phyloP scores from a whole-genome alignment of 2,329 filamentous ascomycete genomes.

The Rachicladosporium sp. region DNA sequence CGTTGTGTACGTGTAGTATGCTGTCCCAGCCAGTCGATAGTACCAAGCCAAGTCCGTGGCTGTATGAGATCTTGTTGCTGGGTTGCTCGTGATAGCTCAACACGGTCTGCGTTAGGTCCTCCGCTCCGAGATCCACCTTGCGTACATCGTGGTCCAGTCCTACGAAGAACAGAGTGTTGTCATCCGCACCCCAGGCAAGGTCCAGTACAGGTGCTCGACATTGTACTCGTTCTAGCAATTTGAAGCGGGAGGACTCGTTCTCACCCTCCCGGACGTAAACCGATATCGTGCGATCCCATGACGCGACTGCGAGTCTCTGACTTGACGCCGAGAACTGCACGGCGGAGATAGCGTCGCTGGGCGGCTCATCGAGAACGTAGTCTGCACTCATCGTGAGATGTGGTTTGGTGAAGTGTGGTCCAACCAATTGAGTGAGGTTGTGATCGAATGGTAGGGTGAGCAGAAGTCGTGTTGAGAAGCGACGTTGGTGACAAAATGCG shows the following conservation, averaged over 20 bases:
- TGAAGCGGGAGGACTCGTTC: constrained; percentile 42
- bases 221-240: constrained; percentile 24
- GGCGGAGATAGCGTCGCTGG: constrained; percentile 75
- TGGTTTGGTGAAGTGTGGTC: background rate
- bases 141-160: constrained; percentile 77
- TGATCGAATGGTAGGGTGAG: background rate
- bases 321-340: constrained; percentile 76
- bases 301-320: constrained; percentile 71
- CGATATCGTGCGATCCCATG: constrained; percentile 89
- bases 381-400: constrained; percentile 7
- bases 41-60: constrained; percentile 60
- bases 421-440: background rate
- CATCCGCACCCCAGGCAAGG: constrained; percentile 71
- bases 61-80: constrained; percentile 78
- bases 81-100: constrained; percentile 62
- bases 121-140: constrained; percentile 59
- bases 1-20: constrained; percentile 73
- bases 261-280: constrained; percentile 44
- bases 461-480: constrained; percentile 1
- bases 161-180: constrained; percentile 73
- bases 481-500: background rate
- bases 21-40: constrained; percentile 90
- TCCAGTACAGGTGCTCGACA: constrained; percentile 79
- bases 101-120: constrained; percentile 49
- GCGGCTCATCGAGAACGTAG: constrained; percentile 62